Evolutionary conservation across 1,284 basidiomycete genomes (phyloP), one percentile per base, ranked within the genome.

Genomic region (Mycena citricolor): DNA sequence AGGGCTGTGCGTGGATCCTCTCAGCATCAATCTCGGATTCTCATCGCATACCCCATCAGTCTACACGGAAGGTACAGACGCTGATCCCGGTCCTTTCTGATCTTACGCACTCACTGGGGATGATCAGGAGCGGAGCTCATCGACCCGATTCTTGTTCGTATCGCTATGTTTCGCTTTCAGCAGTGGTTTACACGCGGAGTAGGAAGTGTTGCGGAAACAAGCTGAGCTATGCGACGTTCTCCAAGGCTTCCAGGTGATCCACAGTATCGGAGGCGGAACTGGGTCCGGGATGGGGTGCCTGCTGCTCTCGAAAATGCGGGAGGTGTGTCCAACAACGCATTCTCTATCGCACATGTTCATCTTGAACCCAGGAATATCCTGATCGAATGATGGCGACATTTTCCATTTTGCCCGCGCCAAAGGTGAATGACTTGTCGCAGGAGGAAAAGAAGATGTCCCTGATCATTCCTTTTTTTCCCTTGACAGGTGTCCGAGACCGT

Each of bases 371-470:
- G 85, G 90, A 94, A 75, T 94, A 75, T 57, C 91, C 92, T 12
- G 92, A 95, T 61, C 79, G 94, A 48, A 97, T 97, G 90, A 75
- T 97, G 44, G 79, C 90, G 14, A 97, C 94, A 0, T 98, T 92
- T 63, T 95, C 92, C 1, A 76, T 97, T 47, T 70, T 97, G 16
- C 94, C 94, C 2, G 90, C 90, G 25, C 93, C 94, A 3, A 93
- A 92, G 66, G 85, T 82, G 40, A 44, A n/a, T n/a, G n/a, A n/a
- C n/a, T n/a, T n/a, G n/a, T n/a, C n/a, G n/a, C n/a, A n/a, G n/a
- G n/a, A n/a, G n/a, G 94, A 97, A 70, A 82, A 81, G 55, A 45
- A 70, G 59, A 11, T n/a, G 21, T 38, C 23, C 25, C 26, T 22
- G 19, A n/a, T 37, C 31, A 17, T 30, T 23, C 8, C 24, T 30